phyloP scores from a whole-genome alignment of 2,329 filamentous ascomycete genomes.

The Harringtonia aguacate region DNA sequence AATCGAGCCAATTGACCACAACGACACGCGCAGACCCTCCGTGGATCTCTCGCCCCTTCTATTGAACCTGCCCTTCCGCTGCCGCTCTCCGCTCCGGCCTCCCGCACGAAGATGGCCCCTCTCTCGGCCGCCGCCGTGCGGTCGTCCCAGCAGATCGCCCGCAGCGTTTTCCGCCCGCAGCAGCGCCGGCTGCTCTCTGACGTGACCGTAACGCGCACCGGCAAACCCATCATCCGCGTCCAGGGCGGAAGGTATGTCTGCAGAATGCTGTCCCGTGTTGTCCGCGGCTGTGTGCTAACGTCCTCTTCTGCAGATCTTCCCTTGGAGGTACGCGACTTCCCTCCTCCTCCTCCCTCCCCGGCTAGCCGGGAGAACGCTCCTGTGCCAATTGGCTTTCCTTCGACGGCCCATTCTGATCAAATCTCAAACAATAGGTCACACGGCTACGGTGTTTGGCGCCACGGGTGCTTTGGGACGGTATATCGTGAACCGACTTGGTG shows the following conservation, averaged over 20 bases:
- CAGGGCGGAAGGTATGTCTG: conserved; percentile 76
- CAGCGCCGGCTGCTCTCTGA: conserved; percentile 57
- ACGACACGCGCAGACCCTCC: neutral
- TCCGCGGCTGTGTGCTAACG: conserved; percentile 5
- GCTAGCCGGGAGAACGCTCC: no score
- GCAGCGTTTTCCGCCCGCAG: conserved; percentile 38
- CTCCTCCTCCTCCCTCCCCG: neutral
- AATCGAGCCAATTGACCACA: conserved; percentile 10
- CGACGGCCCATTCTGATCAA: neutral
- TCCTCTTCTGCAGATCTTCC: conserved; percentile 50
- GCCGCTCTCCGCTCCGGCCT: neutral
- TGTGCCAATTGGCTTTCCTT: neutral
- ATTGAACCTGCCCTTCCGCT: neutral
- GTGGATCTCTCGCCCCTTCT: neutral
- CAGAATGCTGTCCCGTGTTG: conserved; percentile 8
- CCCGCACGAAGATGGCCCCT: conserved; percentile 8
- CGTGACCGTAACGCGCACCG: conserved; percentile 86
- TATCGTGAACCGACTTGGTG: conserved; percentile 88
- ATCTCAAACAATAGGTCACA: conserved; percentile 59
- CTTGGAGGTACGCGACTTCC: conserved; percentile 58
- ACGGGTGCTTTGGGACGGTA: conserved; percentile 93
- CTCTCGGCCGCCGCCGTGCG: conserved; percentile 39
- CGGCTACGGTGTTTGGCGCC: conserved; percentile 94
- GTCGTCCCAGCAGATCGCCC: conserved; percentile 35
- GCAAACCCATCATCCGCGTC: conserved; percentile 84